Evolutionary conservation across 2,329 filamentous ascomycete species (phyloP).

Genomic region (Paraphoma chrysanthemicola): DNA sequence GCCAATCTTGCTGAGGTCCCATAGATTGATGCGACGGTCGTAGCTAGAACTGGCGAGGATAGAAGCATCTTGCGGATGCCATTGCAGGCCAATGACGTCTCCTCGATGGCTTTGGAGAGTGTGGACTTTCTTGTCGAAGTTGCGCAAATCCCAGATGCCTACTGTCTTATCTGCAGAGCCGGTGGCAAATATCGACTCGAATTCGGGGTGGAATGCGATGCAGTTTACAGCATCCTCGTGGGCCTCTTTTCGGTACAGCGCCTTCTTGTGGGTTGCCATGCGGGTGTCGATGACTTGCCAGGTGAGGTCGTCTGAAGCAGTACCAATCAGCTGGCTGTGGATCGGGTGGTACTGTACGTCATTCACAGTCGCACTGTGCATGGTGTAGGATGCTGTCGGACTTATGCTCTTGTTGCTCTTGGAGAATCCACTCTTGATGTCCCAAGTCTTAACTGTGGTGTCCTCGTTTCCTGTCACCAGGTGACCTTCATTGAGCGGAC

Average conservation of each 20-base stretch:
- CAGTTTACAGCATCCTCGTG: conserved; percentile 95
- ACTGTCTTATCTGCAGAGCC: conserved; percentile 96
- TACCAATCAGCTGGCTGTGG: conserved; percentile 80
- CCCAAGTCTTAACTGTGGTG: conserved; percentile 90
- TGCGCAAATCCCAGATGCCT: conserved; percentile 92
- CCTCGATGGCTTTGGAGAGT: conserved; percentile 87
- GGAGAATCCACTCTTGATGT: conserved; percentile 75
- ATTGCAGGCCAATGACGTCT: conserved; percentile 88
- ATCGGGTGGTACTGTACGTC: conserved; percentile 95
- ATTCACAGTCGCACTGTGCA: conserved; percentile 91
- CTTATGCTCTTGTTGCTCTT: conserved; percentile 73
- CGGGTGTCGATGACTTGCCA: conserved; percentile 92
- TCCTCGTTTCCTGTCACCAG: conserved; percentile 93
- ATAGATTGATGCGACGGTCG: conserved; percentile 92
- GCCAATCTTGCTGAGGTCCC: conserved; percentile 90
- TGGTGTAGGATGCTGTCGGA: conserved; percentile 78
- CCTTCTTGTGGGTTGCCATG: conserved; percentile 67
- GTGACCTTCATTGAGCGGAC: conserved; percentile 78
- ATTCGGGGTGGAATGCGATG: conserved; percentile 90
- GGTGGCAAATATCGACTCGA: conserved; percentile 89
- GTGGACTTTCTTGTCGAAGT: conserved; percentile 88
- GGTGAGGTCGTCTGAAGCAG: conserved; percentile 93
- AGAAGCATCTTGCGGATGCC: conserved; percentile 90
- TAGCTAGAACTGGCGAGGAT: conserved; percentile 92
- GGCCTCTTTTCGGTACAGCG: conserved; percentile 74